Conservation (phyloP, 352 stramenopile genomes). For the Phytophthora syringae region DNA sequence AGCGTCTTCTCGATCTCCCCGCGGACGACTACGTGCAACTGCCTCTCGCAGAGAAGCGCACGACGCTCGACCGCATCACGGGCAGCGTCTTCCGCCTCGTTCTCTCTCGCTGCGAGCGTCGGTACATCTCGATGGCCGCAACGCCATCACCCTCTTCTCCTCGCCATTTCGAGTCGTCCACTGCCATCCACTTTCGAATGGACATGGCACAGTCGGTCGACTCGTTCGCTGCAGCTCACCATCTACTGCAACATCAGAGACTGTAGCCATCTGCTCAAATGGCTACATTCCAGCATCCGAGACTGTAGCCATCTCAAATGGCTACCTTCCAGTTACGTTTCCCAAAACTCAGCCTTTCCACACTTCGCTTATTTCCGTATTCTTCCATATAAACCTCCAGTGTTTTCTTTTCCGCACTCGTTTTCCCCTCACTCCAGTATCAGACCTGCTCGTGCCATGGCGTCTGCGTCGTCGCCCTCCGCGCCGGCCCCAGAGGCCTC, state of each 20-base stretch:
- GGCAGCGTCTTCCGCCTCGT: constrained; percentile 46
- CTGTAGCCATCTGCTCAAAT: constrained; percentile 27
- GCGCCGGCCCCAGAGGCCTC: constrained; percentile 3
- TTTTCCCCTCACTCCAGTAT: constrained; percentile 19
- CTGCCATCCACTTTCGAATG: constrained; percentile 32
- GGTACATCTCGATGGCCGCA: constrained; percentile 12
- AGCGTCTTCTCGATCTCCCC: constrained; percentile 44
- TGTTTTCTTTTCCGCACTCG: constrained; percentile 13
- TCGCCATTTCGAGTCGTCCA: neutral
- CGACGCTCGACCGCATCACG: constrained; percentile 32
- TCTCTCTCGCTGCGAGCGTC: constrained; percentile 50
- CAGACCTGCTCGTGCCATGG: constrained; percentile 13
- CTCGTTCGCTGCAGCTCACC: constrained; percentile 31
- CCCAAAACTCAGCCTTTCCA: constrained; percentile 21
- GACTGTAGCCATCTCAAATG: constrained; percentile 30
- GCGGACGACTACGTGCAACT: constrained; percentile 60
- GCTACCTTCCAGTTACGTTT: constrained; percentile 6
- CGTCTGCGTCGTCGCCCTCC: constrained; percentile 6
- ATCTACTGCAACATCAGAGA: constrained; percentile 21
- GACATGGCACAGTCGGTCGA: constrained; percentile 48
- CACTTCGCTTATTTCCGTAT: constrained; percentile 11
- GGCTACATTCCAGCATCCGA: constrained; percentile 9
- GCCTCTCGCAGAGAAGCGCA: constrained; percentile 45
- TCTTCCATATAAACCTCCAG: constrained; percentile 11
- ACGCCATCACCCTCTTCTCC: constrained; percentile 1